Conservation (phyloP, 768 basidiomycete genomes). For the Tulasnella sp. region DNA sequence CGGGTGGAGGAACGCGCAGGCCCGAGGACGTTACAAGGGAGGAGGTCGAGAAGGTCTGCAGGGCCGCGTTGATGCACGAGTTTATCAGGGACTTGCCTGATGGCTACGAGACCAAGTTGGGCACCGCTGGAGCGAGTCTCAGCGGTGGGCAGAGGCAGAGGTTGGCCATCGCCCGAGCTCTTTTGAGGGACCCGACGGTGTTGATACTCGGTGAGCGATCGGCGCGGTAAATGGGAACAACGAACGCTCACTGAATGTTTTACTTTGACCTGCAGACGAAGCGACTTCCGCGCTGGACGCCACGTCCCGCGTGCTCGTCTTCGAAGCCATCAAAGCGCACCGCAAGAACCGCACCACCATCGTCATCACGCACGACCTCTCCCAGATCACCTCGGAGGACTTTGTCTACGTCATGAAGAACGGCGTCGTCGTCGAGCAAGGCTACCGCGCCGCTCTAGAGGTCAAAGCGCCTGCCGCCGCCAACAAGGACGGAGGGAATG, state of each 20-base stretch:
- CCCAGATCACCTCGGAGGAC: constrained; percentile 60
- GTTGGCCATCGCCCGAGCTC: constrained; percentile 77
- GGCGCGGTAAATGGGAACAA: constrained; percentile 15
- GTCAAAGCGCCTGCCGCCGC: neutral
- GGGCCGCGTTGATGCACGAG: constrained; percentile 76
- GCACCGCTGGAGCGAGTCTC: constrained; percentile 59
- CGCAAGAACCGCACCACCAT: constrained; percentile 73
- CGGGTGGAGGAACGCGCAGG: constrained; percentile 29
- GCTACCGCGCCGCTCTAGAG: constrained; percentile 74
- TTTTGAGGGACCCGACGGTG: constrained; percentile 73
- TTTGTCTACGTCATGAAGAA: constrained; percentile 88
- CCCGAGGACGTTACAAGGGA: constrained; percentile 44
- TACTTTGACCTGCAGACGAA: constrained; percentile 27
- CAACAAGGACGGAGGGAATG: constrained; percentile 14
- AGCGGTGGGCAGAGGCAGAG: constrained; percentile 92
- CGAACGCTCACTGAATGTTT: neutral
- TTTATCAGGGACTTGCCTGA: constrained; percentile 75
- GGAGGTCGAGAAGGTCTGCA: constrained; percentile 73
- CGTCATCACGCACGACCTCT: constrained; percentile 92
- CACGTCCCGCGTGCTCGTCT: constrained; percentile 76
- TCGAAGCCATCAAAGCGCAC: constrained; percentile 51
- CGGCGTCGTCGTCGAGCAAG: constrained; percentile 75
- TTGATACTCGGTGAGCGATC: constrained; percentile 71
- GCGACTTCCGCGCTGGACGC: constrained; percentile 57
- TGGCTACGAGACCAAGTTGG: constrained; percentile 78